These are phyloP conservation scores for Alternaria postmessia DNA, from an alignment of 2,329 filamentous ascomycete species.

Conservation along the genomic window DNA sequence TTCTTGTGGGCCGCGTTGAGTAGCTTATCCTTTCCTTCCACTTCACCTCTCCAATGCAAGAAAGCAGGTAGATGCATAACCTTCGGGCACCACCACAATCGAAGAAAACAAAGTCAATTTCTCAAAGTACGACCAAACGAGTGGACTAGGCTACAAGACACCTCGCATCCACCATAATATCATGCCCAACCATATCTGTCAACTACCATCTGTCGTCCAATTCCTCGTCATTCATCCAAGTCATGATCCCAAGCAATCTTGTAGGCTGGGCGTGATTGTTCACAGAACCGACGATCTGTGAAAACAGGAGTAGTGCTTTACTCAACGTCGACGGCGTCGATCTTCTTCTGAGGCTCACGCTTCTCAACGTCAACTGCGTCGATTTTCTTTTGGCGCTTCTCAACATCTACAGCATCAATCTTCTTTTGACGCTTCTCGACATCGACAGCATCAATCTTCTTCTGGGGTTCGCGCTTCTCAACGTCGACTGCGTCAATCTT, in stretches of 20 bases:
- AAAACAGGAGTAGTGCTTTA: neutral
- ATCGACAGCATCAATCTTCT: neutral
- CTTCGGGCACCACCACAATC: neutral
- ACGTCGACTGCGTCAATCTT: neutral
- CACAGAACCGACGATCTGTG: neutral
- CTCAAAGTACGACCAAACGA: neutral
- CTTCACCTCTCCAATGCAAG: too few species aligned
- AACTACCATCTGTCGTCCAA: neutral
- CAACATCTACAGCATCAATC: too few species aligned
- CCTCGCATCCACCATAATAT: neutral
- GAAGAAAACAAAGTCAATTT: neutral
- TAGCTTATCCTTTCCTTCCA: too few species aligned
- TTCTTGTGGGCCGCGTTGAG: neutral
- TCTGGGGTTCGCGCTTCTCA: neutral
- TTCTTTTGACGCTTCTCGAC: neutral
- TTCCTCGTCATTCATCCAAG: neutral
- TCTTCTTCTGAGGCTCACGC: neutral
- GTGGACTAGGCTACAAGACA: neutral
- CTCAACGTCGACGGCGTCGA: neutral
- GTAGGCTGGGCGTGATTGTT: neutral
- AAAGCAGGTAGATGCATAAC: neutral
- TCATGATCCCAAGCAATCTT: neutral
- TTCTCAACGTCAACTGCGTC: neutral
- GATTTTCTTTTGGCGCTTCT: neutral
- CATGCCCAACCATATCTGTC: neutral